These are phyloP conservation scores for Diaporthe aspalathi DNA, from an alignment of 2,329 filamentous ascomycete genomes.

Conservation along the genomic window DNA sequence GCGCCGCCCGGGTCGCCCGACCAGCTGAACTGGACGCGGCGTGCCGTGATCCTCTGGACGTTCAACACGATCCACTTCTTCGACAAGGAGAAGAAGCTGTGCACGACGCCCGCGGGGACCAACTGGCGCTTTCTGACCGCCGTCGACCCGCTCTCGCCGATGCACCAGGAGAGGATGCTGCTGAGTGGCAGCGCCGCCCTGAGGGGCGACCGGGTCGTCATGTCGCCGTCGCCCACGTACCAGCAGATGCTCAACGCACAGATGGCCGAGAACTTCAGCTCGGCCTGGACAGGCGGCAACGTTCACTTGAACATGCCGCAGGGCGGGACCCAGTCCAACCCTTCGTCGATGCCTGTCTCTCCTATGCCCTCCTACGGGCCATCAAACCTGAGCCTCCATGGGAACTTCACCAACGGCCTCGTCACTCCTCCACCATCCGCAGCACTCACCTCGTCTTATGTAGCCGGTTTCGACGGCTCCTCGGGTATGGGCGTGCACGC, in stretches of 20 bases:
- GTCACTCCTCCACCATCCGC: constrained; percentile 68
- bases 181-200: constrained; percentile 45
- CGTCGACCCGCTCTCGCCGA: constrained; percentile 68
- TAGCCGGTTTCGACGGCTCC: constrained; percentile 55
- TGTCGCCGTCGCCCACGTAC: constrained; percentile 64
- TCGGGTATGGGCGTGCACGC: constrained; percentile 41
- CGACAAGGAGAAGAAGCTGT: constrained; percentile 55
- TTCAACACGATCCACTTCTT: constrained; percentile 64
- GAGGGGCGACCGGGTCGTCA: constrained; percentile 55
- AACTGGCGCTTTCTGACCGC: constrained; percentile 73
- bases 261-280: constrained; percentile 69
- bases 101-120: constrained; percentile 64
- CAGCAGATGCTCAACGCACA: constrained; percentile 64
- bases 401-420: constrained; percentile 64
- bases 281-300: constrained; percentile 56
- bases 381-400: constrained; percentile 54
- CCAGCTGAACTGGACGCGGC: constrained; percentile 62
- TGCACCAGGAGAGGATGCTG: constrained; percentile 63
- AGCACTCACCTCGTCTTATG: constrained; percentile 60
- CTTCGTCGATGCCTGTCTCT: constrained; percentile 37
- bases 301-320: constrained; percentile 23
- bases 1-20: constrained; percentile 47
- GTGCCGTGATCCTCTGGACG: constrained; percentile 72
- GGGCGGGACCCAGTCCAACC: constrained; percentile 30
- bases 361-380: constrained; percentile 36